Base-by-base conservation (phyloP, 352 stramenopile species). In the Globisporangium okanoganense region DNA sequence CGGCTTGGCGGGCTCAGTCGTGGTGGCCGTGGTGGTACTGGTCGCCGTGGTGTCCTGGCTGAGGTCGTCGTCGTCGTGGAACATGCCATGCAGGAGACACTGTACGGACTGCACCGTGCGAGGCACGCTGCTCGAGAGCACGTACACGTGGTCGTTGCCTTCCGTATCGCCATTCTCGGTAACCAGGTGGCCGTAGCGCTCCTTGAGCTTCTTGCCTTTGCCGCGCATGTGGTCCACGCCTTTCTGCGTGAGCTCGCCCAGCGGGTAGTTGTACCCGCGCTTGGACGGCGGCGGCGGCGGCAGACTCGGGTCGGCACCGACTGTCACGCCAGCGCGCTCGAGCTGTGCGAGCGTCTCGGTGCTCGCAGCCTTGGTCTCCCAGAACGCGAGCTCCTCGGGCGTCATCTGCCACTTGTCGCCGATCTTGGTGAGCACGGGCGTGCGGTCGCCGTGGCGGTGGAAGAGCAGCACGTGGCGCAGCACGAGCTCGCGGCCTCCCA, bases 21-120 rank as follows among this genome's bases (percentile, higher is more conserved):
- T 48, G 13, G 24, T 56, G 5, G 7, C 33, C 8, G 45, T 44
- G 4, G 66, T 40, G 22, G 9, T 50, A n/a, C n/a, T n/a, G n/a
- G n/a, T n/a, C n/a, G n/a, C n/a, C n/a, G n/a, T n/a, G 25, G 53
- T 47, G 16, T 55, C 22, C 5, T 63, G 27, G 22, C 51, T 33
- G 8, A 53, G 36, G 2, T 47, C 22, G 20, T 71, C 60, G 27
- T 64, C 44, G 25, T 78, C 70, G 49, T 82, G 66, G 58, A 94
- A 91, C 68, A 92, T 87, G 8, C 85, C 85, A 58, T 78, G 55
- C 2, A 94, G 66, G 7, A 94, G 70, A 48, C 73, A 86, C 69
- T 94, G 85, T 43, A 87, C 82, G 18, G 85, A 94, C 65, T 90
- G 73, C 36, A 94, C 82, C 33, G 77, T 88, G 56, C 85, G 80